Evolutionary conservation across 495 filamentous ascomycete species (phyloP), one percentile per base, ranked within the genome.

Genomic region (Cryomyces minteri): DNA sequence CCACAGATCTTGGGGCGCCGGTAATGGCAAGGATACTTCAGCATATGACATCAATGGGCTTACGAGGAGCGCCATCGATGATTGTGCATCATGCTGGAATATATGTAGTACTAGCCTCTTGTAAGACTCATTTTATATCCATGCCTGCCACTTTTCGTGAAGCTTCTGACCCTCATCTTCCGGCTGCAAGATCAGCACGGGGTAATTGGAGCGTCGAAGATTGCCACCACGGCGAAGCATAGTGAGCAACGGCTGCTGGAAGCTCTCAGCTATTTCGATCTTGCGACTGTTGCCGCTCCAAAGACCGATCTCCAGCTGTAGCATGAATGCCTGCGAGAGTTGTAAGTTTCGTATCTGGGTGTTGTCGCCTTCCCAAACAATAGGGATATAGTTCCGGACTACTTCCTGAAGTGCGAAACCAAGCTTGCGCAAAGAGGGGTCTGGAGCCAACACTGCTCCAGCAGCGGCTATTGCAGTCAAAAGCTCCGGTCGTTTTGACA

Each of bases 261-360:
- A 72, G 49, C 74, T 76, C 47, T 80, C 76, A 3, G 76, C 72
- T 34, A 82, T 73, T 54, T 82, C 78, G 51, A 78, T 80, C 51
- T 76, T 75, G n/a, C 78, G 58, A 40, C 72, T 67, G 46, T 75
- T 76, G 2, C 76, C 78, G 43, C 74, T 78, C 78, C 78, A 82
- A 6, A 82, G 60, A 0, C 72, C 73, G 34, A 79, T 62, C 42
- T 78, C 71, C 4, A 79, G 62, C 1, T 63, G 54, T 28, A 80
- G 47, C 10, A 74, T 59, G 43, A 70, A 66, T 5, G 69, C 66
- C 53, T 80, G 77, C 5, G 76, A 63, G 4, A 69, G 56, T 4
- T 69, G 62, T 4, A 80, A 49, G 44, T 77, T 62, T 29, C 70
- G 63, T 11, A 74, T 74, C 4, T 58, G 58, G 6, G 57, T 65